phyloP scores from a whole-genome alignment of 768 basidiomycete genomes.

The Panus rudis region DNA sequence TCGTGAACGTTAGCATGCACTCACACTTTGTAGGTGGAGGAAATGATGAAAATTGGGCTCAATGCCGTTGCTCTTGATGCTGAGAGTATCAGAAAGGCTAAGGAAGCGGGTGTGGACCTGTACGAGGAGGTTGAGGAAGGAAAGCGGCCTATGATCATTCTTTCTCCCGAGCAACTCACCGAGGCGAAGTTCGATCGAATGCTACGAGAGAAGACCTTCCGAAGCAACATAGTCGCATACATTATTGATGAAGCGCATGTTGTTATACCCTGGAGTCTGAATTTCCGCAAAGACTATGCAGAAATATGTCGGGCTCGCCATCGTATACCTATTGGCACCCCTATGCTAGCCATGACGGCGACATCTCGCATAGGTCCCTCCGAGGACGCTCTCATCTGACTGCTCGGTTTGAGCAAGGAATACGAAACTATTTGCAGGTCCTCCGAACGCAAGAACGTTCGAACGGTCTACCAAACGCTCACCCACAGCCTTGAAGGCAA shows the following conservation, averaged over 20 bases:
- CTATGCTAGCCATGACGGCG: conserved; percentile 1
- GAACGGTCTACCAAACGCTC: not conserved
- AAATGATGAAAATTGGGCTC: conserved; percentile 2
- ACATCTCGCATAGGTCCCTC: too few relatives aligned
- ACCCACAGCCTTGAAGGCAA: not conserved
- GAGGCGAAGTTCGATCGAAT: not conserved
- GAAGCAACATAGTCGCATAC: not conserved
- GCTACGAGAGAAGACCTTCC: conserved; percentile 1
- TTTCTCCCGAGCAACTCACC: conserved; percentile 3
- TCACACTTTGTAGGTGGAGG: too few relatives aligned
- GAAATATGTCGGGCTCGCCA: not conserved
- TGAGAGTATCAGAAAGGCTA: not conserved
- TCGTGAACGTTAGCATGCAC: too few relatives aligned
- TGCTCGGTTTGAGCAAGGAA: not conserved
- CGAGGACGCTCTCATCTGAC: not conserved
- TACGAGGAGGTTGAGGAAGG: not conserved
- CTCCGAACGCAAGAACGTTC: conserved; percentile 1
- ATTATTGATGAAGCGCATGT: conserved; percentile 8
- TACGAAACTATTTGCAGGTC: not conserved
- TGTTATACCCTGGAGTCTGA: not conserved
- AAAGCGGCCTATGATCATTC: not conserved
- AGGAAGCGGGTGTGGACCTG: not conserved
- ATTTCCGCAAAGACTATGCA: conserved; percentile 2
- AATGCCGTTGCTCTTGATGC: conserved; percentile 1
- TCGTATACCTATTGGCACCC: not conserved